These are phyloP conservation scores for Oenanthe javanica DNA, from an alignment of 140 eudicot species.

Conservation along the genomic window DNA sequence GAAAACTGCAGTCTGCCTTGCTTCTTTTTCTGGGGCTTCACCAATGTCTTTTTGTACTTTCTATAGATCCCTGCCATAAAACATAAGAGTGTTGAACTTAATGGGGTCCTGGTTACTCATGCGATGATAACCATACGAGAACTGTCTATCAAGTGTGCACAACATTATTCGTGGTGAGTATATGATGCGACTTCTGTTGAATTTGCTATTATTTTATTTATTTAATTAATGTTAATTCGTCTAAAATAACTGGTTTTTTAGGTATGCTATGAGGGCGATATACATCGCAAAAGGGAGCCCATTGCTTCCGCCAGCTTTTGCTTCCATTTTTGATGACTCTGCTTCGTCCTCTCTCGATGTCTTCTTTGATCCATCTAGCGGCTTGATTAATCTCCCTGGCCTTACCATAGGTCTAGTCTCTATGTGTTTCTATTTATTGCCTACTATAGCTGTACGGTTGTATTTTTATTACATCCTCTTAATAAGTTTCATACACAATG, in stretches of 20 bases:
- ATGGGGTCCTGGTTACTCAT: constrained; percentile 92
- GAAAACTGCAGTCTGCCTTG: neutral
- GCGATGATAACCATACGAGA: constrained; percentile 88
- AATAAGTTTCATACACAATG: neutral
- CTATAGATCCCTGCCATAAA: constrained; percentile 70
- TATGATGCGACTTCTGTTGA: constrained; percentile 4
- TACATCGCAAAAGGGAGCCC: constrained; percentile 96
- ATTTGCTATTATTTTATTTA: constrained; percentile 1
- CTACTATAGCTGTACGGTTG: neutral
- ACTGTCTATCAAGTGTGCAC: constrained; percentile 83
- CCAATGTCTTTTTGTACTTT: constrained; percentile 9
- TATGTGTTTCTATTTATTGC: neutral
- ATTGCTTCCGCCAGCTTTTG: constrained; percentile 93
- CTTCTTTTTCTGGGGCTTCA: neutral
- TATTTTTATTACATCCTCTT: neutral
- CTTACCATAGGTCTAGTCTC: constrained; percentile 66
- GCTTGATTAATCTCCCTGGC: constrained; percentile 71
- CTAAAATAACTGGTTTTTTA: constrained; percentile 17
- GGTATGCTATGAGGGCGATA: constrained; percentile 92
- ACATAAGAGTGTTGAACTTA: constrained; percentile 74
- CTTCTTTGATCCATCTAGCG: constrained; percentile 94
- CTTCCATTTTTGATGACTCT: constrained; percentile 88
- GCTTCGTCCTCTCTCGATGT: constrained; percentile 98
- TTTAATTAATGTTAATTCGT: neutral
- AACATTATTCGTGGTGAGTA: constrained; percentile 85